Evolutionary conservation across 768 basidiomycete species (phyloP).

Genomic region (Lactarius deliciosus): DNA sequence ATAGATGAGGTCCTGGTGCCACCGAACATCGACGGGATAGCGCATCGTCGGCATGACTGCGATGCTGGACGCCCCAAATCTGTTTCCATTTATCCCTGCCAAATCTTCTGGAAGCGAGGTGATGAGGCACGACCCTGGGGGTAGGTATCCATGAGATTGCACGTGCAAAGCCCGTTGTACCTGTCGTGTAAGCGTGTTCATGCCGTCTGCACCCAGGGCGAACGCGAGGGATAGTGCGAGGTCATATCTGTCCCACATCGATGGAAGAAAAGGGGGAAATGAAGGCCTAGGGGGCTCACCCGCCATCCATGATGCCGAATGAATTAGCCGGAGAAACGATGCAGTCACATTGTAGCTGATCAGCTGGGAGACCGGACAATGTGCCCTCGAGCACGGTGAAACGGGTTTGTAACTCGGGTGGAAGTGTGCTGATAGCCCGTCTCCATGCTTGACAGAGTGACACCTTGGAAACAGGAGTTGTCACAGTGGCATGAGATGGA

Average conservation of each 20-base stretch:
- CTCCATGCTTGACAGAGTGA: conserved; percentile 10
- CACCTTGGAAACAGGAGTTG: neutral
- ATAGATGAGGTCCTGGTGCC: conserved; percentile 39
- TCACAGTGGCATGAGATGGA: neutral
- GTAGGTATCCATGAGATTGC: conserved; percentile 16
- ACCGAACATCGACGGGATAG: conserved; percentile 32
- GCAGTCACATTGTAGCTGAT: conserved; percentile 19
- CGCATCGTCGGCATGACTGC: conserved; percentile 40
- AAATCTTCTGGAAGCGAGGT: conserved; percentile 9
- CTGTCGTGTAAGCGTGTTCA: conserved; percentile 11
- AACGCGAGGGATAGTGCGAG: conserved; percentile 22
- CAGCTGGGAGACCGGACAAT: conserved; percentile 9
- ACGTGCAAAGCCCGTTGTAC: conserved; percentile 17
- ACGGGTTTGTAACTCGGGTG: conserved; percentile 11
- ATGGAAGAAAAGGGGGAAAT: neutral
- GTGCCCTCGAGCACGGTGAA: conserved; percentile 23
- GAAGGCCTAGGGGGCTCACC: conserved; percentile 8
- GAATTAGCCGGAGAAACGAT: conserved; percentile 28
- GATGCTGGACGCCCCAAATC: conserved; percentile 30
- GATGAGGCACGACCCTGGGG: conserved; percentile 23
- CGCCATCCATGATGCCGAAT: conserved; percentile 26
- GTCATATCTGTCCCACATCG: conserved; percentile 17
- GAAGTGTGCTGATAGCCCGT: conserved; percentile 10
- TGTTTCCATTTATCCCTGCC: neutral
- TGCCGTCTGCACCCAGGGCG: conserved; percentile 1